Conservation (phyloP, 2,329 filamentous ascomycete species). For the Sarocladium brachiariae region DNA sequence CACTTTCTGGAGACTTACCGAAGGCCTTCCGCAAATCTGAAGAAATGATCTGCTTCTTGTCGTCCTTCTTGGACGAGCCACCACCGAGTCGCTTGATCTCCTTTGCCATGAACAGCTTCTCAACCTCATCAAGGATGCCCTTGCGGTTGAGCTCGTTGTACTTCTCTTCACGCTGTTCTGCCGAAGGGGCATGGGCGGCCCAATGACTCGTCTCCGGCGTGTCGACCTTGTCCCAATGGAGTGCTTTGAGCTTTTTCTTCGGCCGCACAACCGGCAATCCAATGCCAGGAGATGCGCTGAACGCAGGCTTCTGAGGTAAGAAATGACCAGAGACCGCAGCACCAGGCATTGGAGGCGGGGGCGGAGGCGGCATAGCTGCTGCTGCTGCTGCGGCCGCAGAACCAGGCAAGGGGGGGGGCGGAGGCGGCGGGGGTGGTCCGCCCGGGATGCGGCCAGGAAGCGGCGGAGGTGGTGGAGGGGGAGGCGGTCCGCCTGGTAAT, state of each 20-base stretch:
- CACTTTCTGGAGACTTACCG: slow-evolving; percentile 41
- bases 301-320: slow-evolving; percentile 56
- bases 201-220: slow-evolving; percentile 86
- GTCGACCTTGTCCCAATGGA: slow-evolving; percentile 99
- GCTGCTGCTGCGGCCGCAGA: slow-evolving; percentile 27
- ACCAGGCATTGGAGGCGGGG: slow-evolving; percentile 60
- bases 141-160: slow-evolving; percentile 89
- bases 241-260: slow-evolving; percentile 98
- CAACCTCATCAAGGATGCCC: slow-evolving; percentile 94
- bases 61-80: slow-evolving; percentile 67
- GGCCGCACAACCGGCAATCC: slow-evolving; percentile 76
- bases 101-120: slow-evolving; percentile 95
- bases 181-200: slow-evolving; percentile 80
- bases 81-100: slow-evolving; percentile 84
- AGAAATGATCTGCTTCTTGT: slow-evolving; percentile 97
- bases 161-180: slow-evolving; percentile 87
- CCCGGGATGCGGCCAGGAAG: slow-evolving; percentile 26
- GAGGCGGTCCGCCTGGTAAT: slow-evolving; percentile 23
- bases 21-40: slow-evolving; percentile 83
- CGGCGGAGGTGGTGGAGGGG: slow-evolving; percentile 22
- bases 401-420: slow-evolving; percentile 36
- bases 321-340: slow-evolving; percentile 65
- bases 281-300: slow-evolving; percentile 44
- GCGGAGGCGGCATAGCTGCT: slow-evolving; percentile 33
- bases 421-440: slow-evolving; percentile 27